A percentile compares a stretch with the other conserved stretches of the same genome.
Conservation (phyloP, 495 filamentous ascomycete genomes). For the Patellaria atrata region DNA sequence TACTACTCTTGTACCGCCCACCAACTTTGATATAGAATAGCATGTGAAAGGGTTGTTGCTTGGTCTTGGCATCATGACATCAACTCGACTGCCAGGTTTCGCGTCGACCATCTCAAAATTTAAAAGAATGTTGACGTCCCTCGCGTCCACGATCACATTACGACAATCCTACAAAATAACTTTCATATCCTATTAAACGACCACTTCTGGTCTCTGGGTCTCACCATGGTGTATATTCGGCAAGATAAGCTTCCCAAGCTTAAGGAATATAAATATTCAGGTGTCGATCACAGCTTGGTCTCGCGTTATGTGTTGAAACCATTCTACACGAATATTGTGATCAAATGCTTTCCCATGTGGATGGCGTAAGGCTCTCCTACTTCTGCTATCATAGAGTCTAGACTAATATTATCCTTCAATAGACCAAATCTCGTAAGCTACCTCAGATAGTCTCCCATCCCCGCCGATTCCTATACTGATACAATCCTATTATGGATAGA, state of each 20-base stretch:
- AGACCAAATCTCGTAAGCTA: conserved; percentile 49
- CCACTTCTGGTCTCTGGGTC: too few relatives aligned
- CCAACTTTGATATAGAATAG: too few relatives aligned
- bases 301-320: conserved; percentile 91
- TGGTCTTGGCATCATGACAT: too few relatives aligned
- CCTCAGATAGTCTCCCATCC: too few relatives aligned
- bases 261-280: conserved; percentile 74
- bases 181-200: too few relatives aligned
- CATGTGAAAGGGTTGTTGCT: too few relatives aligned
- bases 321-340: conserved; percentile 90
- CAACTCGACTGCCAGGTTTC: too few relatives aligned
- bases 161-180: too few relatives aligned
- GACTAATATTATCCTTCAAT: conserved; percentile 13
- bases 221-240: conserved; percentile 72
- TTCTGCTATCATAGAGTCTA: conserved; percentile 6
- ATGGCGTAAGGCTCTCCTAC: conserved; percentile 59
- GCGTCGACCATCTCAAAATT: too few relatives aligned
- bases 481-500: conserved; percentile 31
- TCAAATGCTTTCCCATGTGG: conserved; percentile 82
- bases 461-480: conserved; percentile 5
- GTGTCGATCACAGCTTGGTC: conserved; percentile 74
- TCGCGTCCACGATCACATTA: too few relatives aligned
- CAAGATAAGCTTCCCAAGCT: conserved; percentile 80
- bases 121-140: too few relatives aligned
- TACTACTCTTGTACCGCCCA: too few relatives aligned